Evolutionary conservation across 1,139 yeast genomes (phyloP).

Genomic region (Diutina catenulata): DNA sequence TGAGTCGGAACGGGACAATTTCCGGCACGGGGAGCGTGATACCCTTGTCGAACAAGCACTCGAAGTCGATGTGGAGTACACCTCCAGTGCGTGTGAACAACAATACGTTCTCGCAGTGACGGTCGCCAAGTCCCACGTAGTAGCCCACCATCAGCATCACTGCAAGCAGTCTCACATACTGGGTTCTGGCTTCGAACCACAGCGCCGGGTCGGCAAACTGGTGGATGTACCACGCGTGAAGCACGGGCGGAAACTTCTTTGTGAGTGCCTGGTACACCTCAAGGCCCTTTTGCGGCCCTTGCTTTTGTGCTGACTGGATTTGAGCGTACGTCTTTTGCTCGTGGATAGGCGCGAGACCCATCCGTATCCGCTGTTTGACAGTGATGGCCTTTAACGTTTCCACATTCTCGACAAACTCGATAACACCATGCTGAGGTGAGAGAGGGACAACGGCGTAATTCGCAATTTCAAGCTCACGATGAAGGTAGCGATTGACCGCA

Average conservation of each 20-base stretch:
- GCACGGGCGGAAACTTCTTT: conserved; percentile 53
- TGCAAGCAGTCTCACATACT: conserved; percentile 71
- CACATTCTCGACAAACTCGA: conserved; percentile 88
- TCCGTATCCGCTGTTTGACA: conserved; percentile 27
- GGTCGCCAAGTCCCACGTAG: conserved; percentile 81
- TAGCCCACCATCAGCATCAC: conserved; percentile 98
- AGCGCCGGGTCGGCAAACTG: conserved; percentile 80
- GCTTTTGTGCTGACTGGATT: not conserved
- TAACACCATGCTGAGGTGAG: conserved; percentile 77
- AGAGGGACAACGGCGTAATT: conserved; percentile 87
- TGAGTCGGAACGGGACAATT: conserved; percentile 84
- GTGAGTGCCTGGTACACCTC: conserved; percentile 21
- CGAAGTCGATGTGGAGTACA: conserved; percentile 90
- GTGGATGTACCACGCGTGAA: conserved; percentile 80
- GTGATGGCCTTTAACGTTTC: conserved; percentile 68
- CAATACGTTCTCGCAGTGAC: conserved; percentile 88
- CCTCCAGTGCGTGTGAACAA: conserved; percentile 66
- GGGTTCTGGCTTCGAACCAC: conserved; percentile 76
- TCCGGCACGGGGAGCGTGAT: conserved; percentile 71
- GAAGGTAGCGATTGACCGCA: conserved; percentile 68
- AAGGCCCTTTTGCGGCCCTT: conserved; percentile 11
- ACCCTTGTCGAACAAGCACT: conserved; percentile 85
- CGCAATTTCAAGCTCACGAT: conserved; percentile 57
- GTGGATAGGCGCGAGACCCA: conserved; percentile 28
- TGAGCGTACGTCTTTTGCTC: conserved; percentile 11